Evolutionary conservation across 257 asterid species (phyloP).

Genomic region (Prunella vulgaris): DNA sequence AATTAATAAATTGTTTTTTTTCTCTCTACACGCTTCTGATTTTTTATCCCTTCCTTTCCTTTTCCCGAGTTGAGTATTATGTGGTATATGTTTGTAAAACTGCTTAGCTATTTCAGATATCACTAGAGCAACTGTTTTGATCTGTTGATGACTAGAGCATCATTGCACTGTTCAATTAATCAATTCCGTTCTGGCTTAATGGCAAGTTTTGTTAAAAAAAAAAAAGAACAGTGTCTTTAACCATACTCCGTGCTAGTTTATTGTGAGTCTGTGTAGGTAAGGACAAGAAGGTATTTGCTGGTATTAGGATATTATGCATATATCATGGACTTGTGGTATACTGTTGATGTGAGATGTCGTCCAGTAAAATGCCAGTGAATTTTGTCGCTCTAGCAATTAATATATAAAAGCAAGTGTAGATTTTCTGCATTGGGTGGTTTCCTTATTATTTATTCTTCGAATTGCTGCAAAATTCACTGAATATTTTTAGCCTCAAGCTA

Average conservation of each 20-base stretch:
- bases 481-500: conserved; percentile 87
- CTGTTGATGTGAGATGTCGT: no score
- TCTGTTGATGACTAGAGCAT: conserved; percentile 3
- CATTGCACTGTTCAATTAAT: neutral
- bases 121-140: neutral
- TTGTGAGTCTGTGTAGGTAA: neutral
- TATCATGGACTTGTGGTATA: no score
- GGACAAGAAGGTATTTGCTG: neutral
- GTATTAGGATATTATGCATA: conserved; percentile 9
- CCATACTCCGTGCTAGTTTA: conserved; percentile 8
- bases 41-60: neutral
- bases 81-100: neutral
- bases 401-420: conserved; percentile 2
- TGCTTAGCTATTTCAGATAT: conserved; percentile 17
- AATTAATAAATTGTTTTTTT: neutral
- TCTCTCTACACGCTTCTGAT: no score
- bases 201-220: conserved; percentile 1
- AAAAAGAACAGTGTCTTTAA: neutral
- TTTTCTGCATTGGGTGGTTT: conserved; percentile 14
- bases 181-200: conserved; percentile 6
- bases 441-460: neutral
- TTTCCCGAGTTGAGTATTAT: conserved; percentile 1
- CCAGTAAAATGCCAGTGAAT: neutral
- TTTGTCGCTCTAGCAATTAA: conserved; percentile 5
- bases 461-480: conserved; percentile 16